Base-by-base conservation (phyloP, 164 flowering plant species). In the Malania oleifera region DNA sequence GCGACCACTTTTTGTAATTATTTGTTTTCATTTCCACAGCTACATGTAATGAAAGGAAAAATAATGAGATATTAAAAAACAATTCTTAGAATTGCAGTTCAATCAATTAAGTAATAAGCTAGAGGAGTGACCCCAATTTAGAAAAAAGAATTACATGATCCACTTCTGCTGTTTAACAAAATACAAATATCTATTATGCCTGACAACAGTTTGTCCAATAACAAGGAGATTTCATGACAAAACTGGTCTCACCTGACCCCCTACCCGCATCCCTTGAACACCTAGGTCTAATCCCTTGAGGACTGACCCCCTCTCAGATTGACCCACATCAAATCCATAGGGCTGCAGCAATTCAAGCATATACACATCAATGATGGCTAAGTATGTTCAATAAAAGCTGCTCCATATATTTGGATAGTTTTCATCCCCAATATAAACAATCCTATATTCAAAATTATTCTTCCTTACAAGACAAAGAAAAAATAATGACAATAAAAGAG, bases 291-390 rank as follows among this genome's bases (percentile, higher is more conserved):
- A 75, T 54, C 98, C 98, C 73, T 84, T 86, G 31, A 92, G 89
- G 40, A 92, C 97, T 2, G 47, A 25, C 47, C 98, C 96, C 54
- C 79, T 82, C 75, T 84, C 93, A 26, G 98, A 92, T 58, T 92
- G 84, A 48, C 98, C 98, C 53, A 92, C 93, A 68, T 89, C 96
- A 76, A 92, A 92, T 61, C 98, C 98, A 63, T 92, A 92, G 48
- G 98, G 98, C 98, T 92, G 83, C 77, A 82, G 47, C 34, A 60
- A 61, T 54, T 40, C 22, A 56, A 62, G 19, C 40, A 62, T 54
- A 28, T 2, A 4, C 28, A 54, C 19, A 40, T 13, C 11, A 23
- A 57, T n/a, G n/a, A n/a, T n/a, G n/a, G n/a, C n/a, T n/a, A n/a
- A n/a, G n/a, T n/a, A n/a, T n/a, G n/a, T n/a, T n/a, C n/a, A n/a